Evolutionary conservation across 2,329 filamentous ascomycete species (phyloP).

Genomic region (Xylariaceae sp.): DNA sequence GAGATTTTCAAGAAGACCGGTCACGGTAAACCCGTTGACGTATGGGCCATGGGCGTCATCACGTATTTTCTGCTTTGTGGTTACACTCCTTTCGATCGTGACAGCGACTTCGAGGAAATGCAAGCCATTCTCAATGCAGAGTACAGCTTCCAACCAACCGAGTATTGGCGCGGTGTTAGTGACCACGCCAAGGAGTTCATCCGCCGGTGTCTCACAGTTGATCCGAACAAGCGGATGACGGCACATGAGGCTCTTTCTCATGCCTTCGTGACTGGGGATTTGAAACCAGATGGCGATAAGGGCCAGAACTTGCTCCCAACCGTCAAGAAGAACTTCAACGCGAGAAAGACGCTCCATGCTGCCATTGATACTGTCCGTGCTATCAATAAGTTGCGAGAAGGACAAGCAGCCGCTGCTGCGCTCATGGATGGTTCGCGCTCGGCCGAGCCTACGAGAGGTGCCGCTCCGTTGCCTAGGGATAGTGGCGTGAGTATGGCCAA

Average conservation of each 20-base stretch:
- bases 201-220: conserved; percentile 83
- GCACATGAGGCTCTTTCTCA: conserved; percentile 73
- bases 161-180: conserved; percentile 96
- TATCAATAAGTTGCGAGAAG: conserved; percentile 67
- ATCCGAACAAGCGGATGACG: conserved; percentile 82
- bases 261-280: conserved; percentile 57
- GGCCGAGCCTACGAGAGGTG: conserved; percentile 44
- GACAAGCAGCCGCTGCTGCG: conserved; percentile 42
- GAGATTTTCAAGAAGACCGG: conserved; percentile 99
- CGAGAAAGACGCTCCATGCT: conserved; percentile 63
- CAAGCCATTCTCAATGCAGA: conserved; percentile 96
- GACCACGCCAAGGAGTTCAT: conserved; percentile 87
- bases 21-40: conserved; percentile 95
- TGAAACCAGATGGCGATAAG: conserved; percentile 42
- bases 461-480: conserved; percentile 37
- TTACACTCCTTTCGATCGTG: conserved; percentile 96
- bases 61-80: conserved; percentile 98
- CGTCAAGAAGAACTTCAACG: conserved; percentile 73
- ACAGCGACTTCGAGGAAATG: conserved; percentile 98
- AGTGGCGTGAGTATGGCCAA: conserved; percentile 39
- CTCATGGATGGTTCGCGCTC: conserved; percentile 60
- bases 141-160: conserved; percentile 88
- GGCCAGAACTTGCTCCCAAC: conserved; percentile 63
- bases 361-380: conserved; percentile 68
- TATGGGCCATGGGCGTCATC: conserved; percentile 98